These are phyloP conservation scores for Astraeus odoratus DNA, from an alignment of 768 basidiomycete species.

Conservation along the genomic window DNA sequence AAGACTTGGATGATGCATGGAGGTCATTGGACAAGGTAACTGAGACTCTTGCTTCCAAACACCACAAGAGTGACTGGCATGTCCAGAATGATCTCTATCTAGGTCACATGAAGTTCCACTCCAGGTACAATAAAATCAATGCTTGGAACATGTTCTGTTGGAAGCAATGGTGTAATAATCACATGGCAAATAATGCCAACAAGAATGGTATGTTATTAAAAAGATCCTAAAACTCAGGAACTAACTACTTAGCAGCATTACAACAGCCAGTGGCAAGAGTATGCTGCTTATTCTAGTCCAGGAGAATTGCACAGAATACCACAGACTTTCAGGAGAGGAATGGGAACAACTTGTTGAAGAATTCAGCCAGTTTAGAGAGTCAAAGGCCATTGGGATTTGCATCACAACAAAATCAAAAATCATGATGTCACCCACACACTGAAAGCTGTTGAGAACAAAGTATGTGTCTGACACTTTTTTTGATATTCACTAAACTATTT, in stretches of 20 bases:
- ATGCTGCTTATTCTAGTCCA: background rate
- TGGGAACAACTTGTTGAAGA: background rate
- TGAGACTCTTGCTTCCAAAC: background rate
- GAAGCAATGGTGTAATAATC: conserved; percentile 1
- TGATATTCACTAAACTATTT: background rate
- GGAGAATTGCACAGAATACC: background rate
- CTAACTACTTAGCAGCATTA: background rate
- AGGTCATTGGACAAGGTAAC: background rate
- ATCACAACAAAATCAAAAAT: background rate
- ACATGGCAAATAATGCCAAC: background rate
- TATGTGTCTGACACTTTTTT: background rate
- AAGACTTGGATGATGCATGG: conserved; percentile 3
- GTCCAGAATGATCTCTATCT: conserved; percentile 6
- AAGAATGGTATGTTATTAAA: background rate
- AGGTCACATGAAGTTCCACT: background rate
- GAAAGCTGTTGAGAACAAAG: background rate
- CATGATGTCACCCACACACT: background rate
- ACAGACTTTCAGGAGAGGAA: background rate
- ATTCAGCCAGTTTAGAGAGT: background rate
- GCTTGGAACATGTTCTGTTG: conserved; percentile 6
- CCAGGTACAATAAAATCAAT: conserved; percentile 1
- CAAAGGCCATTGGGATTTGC: background rate
- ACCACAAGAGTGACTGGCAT: conserved; percentile 1
- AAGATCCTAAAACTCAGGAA: background rate
- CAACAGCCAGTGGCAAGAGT: background rate